These are phyloP conservation scores for Marasmius sp. DNA, from an alignment of 1,284 basidiomycete species.

Conservation along the genomic window DNA sequence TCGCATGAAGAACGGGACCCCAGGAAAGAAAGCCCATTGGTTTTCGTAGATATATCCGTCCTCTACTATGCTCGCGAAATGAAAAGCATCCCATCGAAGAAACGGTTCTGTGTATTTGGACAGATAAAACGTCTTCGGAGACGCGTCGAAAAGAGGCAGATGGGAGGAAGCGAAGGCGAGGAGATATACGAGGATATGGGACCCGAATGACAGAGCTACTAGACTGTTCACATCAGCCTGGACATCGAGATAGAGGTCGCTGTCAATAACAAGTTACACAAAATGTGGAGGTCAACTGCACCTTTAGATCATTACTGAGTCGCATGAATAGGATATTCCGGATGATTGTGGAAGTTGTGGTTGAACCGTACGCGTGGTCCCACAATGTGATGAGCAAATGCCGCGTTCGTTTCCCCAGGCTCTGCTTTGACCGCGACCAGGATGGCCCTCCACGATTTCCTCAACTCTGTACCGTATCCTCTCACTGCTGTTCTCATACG, in stretches of 20 bases:
- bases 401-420: no score
- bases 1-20: constrained; percentile 58
- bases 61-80: constrained; percentile 72
- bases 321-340: no score
- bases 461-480: constrained; percentile 59
- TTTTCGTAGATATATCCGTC: constrained; percentile 78
- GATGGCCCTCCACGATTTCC: constrained; percentile 41
- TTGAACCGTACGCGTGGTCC: no score
- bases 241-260: neutral
- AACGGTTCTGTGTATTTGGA: constrained; percentile 27
- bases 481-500: constrained; percentile 57
- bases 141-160: constrained; percentile 32
- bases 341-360: no score
- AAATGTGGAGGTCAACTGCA: no score
- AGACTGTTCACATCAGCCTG: constrained; percentile 6
- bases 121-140: constrained; percentile 35
- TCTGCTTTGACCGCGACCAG: neutral
- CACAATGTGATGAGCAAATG: no score
- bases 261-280: neutral
- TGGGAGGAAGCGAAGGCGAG: constrained; percentile 6
- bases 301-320: no score
- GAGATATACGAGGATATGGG: constrained; percentile 15
- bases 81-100: constrained; percentile 89
- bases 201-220: constrained; percentile 18
- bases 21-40: constrained; percentile 88